Percentiles rank a stretch among this genome's conserved stretches.
Conservation (phyloP, 2,329 filamentous ascomycete genomes). For the Purpureocillium takamizusanense region DNA sequence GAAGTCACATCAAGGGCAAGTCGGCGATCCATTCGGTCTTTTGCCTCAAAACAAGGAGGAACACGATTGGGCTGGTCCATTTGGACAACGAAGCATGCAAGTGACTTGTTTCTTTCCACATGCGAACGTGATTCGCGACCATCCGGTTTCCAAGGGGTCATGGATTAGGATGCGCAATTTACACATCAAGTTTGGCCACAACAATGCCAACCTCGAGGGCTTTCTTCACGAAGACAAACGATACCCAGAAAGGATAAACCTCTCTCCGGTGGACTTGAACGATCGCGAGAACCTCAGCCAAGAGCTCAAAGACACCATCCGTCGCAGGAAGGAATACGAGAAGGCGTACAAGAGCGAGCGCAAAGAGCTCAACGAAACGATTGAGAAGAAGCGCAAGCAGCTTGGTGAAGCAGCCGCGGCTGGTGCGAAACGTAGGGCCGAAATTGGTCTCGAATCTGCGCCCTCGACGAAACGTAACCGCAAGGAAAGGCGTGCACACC, state of each 20-base stretch:
- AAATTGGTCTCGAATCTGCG: constrained; percentile 14
- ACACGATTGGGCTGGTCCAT: constrained; percentile 62
- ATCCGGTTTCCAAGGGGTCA: constrained; percentile 43
- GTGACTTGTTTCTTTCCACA: constrained; percentile 65
- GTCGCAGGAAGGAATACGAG: constrained; percentile 58
- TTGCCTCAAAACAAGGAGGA: constrained; percentile 14
- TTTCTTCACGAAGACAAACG: constrained; percentile 53
- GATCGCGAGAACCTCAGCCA: constrained; percentile 33
- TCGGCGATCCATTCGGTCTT: constrained; percentile 51
- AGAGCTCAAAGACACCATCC: constrained; percentile 47
- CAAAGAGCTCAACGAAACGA: constrained; percentile 22
- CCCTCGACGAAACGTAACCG: constrained; percentile 14
- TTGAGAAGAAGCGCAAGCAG: constrained; percentile 23
- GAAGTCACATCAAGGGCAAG: constrained; percentile 22
- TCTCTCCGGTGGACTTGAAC: constrained; percentile 39
- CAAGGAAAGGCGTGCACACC: constrained; percentile 13
- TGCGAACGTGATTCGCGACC: constrained; percentile 42
- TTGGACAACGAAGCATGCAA: constrained; percentile 61
- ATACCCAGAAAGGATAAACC: constrained; percentile 39
- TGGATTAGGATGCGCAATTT: constrained; percentile 65
- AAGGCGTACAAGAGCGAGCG: constrained; percentile 31
- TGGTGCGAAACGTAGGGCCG: constrained; percentile 28
- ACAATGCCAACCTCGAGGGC: constrained; percentile 57
- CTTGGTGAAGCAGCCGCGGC: constrained; percentile 25
- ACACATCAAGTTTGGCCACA: constrained; percentile 51